phyloP scores from a whole-genome alignment of 129 eudicot species.

The Rutidosis leptorrhynchoides region DNA sequence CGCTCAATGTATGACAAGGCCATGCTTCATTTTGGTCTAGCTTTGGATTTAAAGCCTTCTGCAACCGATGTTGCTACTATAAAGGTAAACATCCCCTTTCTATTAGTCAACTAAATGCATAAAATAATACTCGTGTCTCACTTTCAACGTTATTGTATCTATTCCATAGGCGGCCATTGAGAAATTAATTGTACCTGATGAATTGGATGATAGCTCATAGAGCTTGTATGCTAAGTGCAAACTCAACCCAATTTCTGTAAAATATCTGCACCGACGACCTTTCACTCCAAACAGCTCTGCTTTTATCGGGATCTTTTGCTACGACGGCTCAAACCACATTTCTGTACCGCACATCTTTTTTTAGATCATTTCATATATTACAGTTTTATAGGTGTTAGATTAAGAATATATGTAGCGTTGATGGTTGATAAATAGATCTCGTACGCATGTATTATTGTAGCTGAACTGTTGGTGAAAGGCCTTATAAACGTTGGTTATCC shows the following conservation, averaged over 20 bases:
- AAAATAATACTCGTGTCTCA: background rate
- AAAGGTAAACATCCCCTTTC: slow-evolving; percentile 49
- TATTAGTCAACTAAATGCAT: background rate
- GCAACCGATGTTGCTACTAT: slow-evolving; percentile 96
- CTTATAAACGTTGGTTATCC: background rate
- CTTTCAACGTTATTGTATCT: background rate
- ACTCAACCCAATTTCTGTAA: slow-evolving; percentile 26
- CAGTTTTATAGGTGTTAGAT: slow-evolving; percentile 20
- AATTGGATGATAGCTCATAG: slow-evolving; percentile 57
- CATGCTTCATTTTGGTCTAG: slow-evolving; percentile 97
- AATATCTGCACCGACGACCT: slow-evolving; percentile 25
- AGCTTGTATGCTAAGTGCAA: slow-evolving; percentile 12
- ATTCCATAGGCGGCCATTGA: slow-evolving; percentile 83
- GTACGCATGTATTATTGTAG: slow-evolving; percentile 24
- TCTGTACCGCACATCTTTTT: slow-evolving; percentile 9
- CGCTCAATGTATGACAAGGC: slow-evolving; percentile 74
- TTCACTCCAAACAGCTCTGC: background rate
- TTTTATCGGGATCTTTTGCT: slow-evolving; percentile 5
- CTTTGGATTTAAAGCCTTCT: slow-evolving; percentile 95
- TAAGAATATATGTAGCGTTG: slow-evolving; percentile 18
- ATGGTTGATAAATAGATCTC: background rate
- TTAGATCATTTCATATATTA: background rate
- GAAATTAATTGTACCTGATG: slow-evolving; percentile 97
- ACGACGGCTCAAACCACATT: slow-evolving; percentile 19
- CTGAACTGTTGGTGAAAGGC: background rate